These are phyloP conservation scores for Paraphoma chrysanthemicola DNA, from an alignment of 2,329 filamentous ascomycete species.

Conservation along the genomic window DNA sequence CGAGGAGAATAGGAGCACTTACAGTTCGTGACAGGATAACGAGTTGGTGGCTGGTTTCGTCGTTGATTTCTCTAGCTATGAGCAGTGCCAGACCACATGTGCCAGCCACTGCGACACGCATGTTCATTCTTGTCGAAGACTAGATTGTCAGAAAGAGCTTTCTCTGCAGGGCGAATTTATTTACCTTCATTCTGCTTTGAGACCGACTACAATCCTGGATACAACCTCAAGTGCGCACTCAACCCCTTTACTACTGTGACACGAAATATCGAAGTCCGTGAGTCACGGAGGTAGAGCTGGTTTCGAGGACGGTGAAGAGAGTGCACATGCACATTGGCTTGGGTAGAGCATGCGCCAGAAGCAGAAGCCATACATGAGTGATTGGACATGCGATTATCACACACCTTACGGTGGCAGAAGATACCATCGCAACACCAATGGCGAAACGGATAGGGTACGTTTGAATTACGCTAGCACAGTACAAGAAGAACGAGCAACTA, in stretches of 20 bases:
- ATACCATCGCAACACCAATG: slow-evolving; percentile 26
- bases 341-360: slow-evolving; percentile 11
- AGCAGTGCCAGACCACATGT: slow-evolving; percentile 65
- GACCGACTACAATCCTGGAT: not conserved
- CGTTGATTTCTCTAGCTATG: slow-evolving; percentile 65
- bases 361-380: slow-evolving; percentile 14
- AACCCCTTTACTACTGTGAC: slow-evolving; percentile 17
- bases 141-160: not conserved
- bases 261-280: slow-evolving; percentile 30
- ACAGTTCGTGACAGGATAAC: slow-evolving; percentile 74
- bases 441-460: slow-evolving; percentile 8
- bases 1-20: slow-evolving; percentile 33
- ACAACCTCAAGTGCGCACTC: slow-evolving; percentile 7
- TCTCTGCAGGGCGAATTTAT: not conserved
- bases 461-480: slow-evolving; percentile 11
- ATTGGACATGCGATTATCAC: slow-evolving; percentile 7
- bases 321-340: slow-evolving; percentile 14
- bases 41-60: slow-evolving; percentile 69
- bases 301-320: slow-evolving; percentile 30
- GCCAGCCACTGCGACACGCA: slow-evolving; percentile 69
- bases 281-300: slow-evolving; percentile 32
- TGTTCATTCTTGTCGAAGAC: slow-evolving; percentile 49
- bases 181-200: slow-evolving; percentile 7
- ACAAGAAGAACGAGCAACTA: slow-evolving; percentile 5
- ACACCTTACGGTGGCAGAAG: slow-evolving; percentile 4